Base-by-base conservation (phyloP, 371 early-diverging fungal species). In the Lichtheimia hyalospora region DNA sequence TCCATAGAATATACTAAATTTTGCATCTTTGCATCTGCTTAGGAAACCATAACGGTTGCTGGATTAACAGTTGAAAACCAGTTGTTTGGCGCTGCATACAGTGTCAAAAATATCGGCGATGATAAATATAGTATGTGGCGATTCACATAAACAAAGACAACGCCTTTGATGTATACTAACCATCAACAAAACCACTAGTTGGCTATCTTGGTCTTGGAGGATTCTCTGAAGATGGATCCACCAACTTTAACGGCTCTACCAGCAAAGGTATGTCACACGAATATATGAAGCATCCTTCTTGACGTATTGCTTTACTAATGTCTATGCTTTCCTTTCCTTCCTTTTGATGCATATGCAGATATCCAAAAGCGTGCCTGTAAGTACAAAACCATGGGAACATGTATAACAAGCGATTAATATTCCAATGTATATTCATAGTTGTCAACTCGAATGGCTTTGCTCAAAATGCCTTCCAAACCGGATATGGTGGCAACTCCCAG, bases 161-260 rank as follows among this genome's bases (percentile, higher is more conserved):
- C 18, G 39, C 53, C 28, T 34, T 34, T 58, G 14, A 42, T 39
- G 16, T 5, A 7, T 27, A 34, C 34, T 34, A 34, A 34, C 34
- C 10, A 34, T 34, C 34, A 34, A 34, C 34, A 34, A 34, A 34
- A 34, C 34, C 44, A 15, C 8, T 58, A 74, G 71, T 70, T 25
- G 73, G 76, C n/a, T 68, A 67, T 27, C 63, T 72, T 58, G 71
- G 71, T 50, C 60, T 77, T 52, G 79, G 79, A 60, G 73, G 70
- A 34, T 78, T 69, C 54, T 57, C 66, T 43, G 64, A 69, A 18
- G 70, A 78, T 28, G 79, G 79, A 25, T 61, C 69, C 21, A 64
- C 64, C 6, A 60, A 73, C 52, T 66, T 73, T 27, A 66, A 69
- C 28, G 60, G 66, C 6, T 68, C 70, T 27, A 44, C 58, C 39